Conservation (phyloP, 306 rosid genomes). For the Corylus americana region DNA sequence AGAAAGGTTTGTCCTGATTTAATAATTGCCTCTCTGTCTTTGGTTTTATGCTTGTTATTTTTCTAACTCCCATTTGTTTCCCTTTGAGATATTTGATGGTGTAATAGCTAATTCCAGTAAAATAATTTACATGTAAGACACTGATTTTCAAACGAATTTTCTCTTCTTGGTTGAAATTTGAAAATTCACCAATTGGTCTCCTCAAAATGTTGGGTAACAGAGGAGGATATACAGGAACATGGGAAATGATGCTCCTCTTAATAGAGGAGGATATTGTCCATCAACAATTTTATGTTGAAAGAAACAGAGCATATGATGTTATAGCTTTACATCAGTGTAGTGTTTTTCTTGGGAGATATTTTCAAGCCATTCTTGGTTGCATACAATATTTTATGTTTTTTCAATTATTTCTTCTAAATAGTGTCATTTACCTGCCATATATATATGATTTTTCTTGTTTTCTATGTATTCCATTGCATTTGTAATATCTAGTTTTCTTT, state of each 20-base stretch:
- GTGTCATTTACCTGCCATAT: too few relatives aligned
- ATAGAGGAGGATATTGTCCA: too few relatives aligned
- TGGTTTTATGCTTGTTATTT: neutral
- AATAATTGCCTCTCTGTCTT: neutral
- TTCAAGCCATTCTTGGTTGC: too few relatives aligned
- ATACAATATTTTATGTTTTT: too few relatives aligned
- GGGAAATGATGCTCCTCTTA: neutral
- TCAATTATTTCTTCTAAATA: too few relatives aligned
- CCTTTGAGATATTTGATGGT: neutral
- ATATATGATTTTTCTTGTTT: too few relatives aligned
- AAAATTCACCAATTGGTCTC: neutral
- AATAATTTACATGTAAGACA: neutral
- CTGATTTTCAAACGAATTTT: neutral
- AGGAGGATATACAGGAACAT: neutral
- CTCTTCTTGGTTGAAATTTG: neutral
- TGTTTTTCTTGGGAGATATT: too few relatives aligned
- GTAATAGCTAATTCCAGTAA: neutral
- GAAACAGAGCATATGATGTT: too few relatives aligned
- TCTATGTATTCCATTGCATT: too few relatives aligned
- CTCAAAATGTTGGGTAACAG: neutral
- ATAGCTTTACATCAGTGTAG: neutral
- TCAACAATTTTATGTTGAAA: too few relatives aligned
- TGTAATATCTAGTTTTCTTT: too few relatives aligned
- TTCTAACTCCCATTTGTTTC: neutral
- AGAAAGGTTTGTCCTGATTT: constrained; percentile 52